Evolutionary conservation across 352 stramenopile genomes (phyloP), one percentile per base, ranked within the genome.

Genomic region (Thalassiosira ordinaria): DNA sequence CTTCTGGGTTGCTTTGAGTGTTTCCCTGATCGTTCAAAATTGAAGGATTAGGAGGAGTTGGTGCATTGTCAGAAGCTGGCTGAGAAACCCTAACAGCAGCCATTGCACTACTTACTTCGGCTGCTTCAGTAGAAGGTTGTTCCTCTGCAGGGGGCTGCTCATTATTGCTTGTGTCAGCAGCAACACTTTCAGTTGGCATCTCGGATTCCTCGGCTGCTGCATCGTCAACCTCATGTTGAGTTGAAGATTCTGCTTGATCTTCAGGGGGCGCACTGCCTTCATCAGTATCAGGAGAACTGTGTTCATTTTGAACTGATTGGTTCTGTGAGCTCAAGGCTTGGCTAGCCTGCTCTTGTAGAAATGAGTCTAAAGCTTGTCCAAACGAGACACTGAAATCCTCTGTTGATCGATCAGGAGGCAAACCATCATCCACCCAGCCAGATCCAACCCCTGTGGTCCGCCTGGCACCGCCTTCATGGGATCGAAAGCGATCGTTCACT

Each of bases 361-460:
- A 65, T 46, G 80, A 60, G 78, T 74, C 75, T 16, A 93, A 60
- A 20, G 84, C 86, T 46, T 80, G 66, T 22, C 88, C 87, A 72
- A 95, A 92, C 18, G 80, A 71, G 24, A 51, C 64, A 49, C 74
- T 86, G 46, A 93, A 92, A 29, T 91, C 74, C 44, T 91, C 80
- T 5, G 73, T 83, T 31, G 68, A 71, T 53, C 71, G 49, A 70
- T 93, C 90, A 64, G 86, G 77, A 24, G 80, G 71, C 16, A 88
- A 39, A 6, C 86, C 86, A 81, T 93, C 86, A 65, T 93, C 84
- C 20, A 74, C 84, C 85, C 85, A 93, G 46, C 86, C 85, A 79
- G 55, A 18, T 22, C 53, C 27, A n/a, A 13, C 8, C 16, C 27
- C 14, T 35, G 59, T 27, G 37, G 20, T 66, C 52, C 61, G 69